Percentiles rank a stretch among this genome's conserved stretches.
Conservation (phyloP, 2,329 filamentous ascomycete species). For the Nemania sp. region DNA sequence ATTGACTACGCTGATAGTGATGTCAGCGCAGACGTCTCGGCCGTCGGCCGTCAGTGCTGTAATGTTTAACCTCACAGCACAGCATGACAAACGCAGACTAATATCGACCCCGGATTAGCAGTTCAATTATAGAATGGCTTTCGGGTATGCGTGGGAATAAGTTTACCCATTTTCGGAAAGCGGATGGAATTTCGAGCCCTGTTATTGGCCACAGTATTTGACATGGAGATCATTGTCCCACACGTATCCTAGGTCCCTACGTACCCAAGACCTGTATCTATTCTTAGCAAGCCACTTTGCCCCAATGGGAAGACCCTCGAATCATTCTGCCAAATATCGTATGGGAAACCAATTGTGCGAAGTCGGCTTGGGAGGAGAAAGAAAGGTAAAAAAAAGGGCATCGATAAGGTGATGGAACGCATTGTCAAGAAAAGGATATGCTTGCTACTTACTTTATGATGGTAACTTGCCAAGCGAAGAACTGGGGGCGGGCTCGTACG, state of each 20-base stretch:
- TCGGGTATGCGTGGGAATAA: conserved; percentile 9
- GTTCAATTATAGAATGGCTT: conserved; percentile 23
- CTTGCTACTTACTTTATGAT: too few relatives aligned
- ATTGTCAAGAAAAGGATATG: background rate
- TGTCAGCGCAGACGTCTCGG: background rate
- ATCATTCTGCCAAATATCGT: background rate
- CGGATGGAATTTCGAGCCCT: conserved; percentile 1
- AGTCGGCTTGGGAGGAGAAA: too few relatives aligned
- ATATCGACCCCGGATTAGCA: conserved; percentile 10
- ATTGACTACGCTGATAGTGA: background rate
- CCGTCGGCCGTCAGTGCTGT: background rate
- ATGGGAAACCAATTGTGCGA: too few relatives aligned
- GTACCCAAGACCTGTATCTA: background rate
- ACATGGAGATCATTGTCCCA: too few relatives aligned
- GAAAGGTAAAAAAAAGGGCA: background rate
- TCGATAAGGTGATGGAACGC: background rate
- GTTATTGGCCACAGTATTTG: conserved; percentile 10
- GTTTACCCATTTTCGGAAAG: conserved; percentile 24
- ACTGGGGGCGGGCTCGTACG: too few relatives aligned
- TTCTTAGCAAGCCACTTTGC: background rate
- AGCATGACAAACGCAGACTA: background rate
- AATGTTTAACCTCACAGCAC: too few relatives aligned
- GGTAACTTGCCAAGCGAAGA: too few relatives aligned
- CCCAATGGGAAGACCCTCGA: background rate
- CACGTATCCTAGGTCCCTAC: too few relatives aligned